Base-by-base conservation (phyloP, 495 filamentous ascomycete genomes). In the Penicillium atrosanguineum region DNA sequence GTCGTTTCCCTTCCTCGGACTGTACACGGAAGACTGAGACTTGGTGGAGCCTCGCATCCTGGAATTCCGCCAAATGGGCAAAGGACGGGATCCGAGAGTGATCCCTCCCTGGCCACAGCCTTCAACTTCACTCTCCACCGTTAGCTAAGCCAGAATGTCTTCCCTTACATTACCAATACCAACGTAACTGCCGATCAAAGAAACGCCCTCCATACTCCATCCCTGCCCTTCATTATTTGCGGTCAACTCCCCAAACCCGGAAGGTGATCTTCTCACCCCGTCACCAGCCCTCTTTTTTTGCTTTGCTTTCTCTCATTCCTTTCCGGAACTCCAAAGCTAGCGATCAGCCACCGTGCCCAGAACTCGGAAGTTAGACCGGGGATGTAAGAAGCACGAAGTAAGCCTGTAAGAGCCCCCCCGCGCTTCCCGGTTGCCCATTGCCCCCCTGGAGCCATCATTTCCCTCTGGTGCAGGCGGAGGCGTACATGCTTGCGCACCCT, bases 301-400 rank as follows among this genome's bases (percentile, higher is more conserved):
- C 43, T 44, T 48, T 48, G 14, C 19, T 37, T 15, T 36, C n/a
- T 34, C 47, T 46, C 37, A 7, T 43, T 41, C 26, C 23, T 38
- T 42, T 38, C 28, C 23, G 20, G 37, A 47, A 49, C 47, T 34
- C 20, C 26, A 16, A 23, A 62, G 23, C 59, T 64, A 61, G 53
- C 53, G 63, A 71, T 65, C 62, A 69, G 63, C 64, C 62, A 69
- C 66, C 57, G 59, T 61, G 63, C 66, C 64, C 68, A 67, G n/a
- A 65, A 55, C 61, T 62, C 57, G 52, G 53, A 26, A 55, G 51
- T 14, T 40, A 6, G 9, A 7, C 6, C 46, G 2, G 23, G 2
- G 23, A 23, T 23, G 25, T 48, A 26, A 44, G 11, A 31, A 31
- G 28, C 1, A 12, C 28, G 28, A 8, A 31, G 7, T 39, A n/a